phyloP scores from a whole-genome alignment of 1,139 yeast species.

The Geotrichum carabidarum region DNA sequence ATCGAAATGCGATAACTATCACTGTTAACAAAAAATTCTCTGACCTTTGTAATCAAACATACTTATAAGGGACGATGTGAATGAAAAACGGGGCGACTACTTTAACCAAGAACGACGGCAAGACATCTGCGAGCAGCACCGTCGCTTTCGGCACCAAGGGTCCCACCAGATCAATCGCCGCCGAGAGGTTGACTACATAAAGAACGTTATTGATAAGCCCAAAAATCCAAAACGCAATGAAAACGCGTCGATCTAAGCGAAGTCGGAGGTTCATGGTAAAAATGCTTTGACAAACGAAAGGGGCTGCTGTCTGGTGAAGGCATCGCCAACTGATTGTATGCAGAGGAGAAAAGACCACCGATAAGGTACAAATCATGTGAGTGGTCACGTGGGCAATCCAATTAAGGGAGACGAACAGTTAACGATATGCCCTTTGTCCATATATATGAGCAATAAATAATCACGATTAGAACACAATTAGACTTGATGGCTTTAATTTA shows the following conservation, averaged over 20 bases:
- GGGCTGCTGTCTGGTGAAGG: too few relatives aligned
- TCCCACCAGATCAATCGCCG: conserved; percentile 90
- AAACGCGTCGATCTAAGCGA: conserved; percentile 8
- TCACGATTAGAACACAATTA: too few relatives aligned
- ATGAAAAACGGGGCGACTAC: conserved; percentile 72
- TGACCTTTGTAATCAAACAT: background rate
- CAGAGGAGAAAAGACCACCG: too few relatives aligned
- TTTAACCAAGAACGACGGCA: conserved; percentile 75
- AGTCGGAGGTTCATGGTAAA: background rate
- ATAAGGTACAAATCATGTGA: background rate
- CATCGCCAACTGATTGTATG: too few relatives aligned
- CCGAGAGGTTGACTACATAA: conserved; percentile 84
- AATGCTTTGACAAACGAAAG: too few relatives aligned
- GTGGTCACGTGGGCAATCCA: background rate
- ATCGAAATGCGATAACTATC: conserved; percentile 45
- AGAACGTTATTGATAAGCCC: conserved; percentile 84
- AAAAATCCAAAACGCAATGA: conserved; percentile 63
- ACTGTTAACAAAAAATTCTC: too few relatives aligned
- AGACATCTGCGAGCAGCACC: conserved; percentile 77
- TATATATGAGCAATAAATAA: too few relatives aligned
- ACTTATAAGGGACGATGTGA: conserved; percentile 55
- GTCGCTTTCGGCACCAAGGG: conserved; percentile 76
- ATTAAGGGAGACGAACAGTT: background rate
- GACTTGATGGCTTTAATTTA: too few relatives aligned
- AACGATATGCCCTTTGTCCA: too few relatives aligned